Evolutionary conservation across 345 rosid genomes (phyloP), one percentile per base, ranked within the genome.

Genomic region (Corchorus olitorius): DNA sequence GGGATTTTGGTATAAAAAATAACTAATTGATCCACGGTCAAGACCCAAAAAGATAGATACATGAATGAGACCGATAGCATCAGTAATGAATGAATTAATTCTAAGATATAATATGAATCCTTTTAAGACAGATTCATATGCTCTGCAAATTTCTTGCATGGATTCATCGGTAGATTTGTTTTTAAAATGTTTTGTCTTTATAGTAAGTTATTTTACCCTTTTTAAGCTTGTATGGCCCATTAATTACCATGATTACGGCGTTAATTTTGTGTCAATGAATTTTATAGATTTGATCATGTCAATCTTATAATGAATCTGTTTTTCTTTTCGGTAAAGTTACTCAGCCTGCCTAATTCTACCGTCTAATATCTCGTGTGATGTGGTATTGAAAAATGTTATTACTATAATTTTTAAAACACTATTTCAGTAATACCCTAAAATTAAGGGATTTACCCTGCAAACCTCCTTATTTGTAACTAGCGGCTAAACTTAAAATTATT

Each of bases 161-260:
- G 4, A 5, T 59, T 11, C 13, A 2, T 6, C 14, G 5, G 9
- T 1, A 9, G 15, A 61, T 3, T 13, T 61, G 17, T 27, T 37
- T 14, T 11, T 27, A 27, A 27, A 27, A 27, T 27, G 27, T 27
- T 27, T 27, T 27, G 27, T 27, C 27, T 27, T 5, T 12, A 27
- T 16, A 60, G 39, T 4, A 10, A 27, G 22, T 12, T 2, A 2
- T 56, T 56, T 58, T 58, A 9, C 27, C 33, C 13, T 56, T 56
- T 22, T 33, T 61, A 14, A 33, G n/a, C 2, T 27, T 27, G 8
- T 5, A 14, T 13, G 41, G 39, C 16, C 65, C 65, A 33, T 5
- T 13, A 60, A 60, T 60, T 13, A 27, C 39, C 65, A 60, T 27
- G 64, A 60, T 60, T 60, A 60, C 65, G 41, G 41, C 62, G 35